A percentile compares a stretch with the other conserved stretches of the same genome.
Conservation (phyloP, 345 rosid genomes). For the Camelina laxa region DNA sequence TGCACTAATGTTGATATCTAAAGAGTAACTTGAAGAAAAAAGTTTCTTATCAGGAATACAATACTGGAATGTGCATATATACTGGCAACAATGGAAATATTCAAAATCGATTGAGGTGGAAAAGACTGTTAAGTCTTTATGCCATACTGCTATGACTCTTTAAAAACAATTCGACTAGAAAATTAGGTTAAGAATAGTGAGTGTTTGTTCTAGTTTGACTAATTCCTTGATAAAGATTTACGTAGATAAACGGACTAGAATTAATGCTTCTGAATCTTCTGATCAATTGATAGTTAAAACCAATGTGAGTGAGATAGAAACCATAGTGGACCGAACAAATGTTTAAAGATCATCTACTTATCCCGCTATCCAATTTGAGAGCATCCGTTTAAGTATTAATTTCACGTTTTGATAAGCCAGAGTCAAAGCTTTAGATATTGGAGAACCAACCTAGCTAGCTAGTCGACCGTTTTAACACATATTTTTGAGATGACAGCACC, state of each 20-base stretch:
- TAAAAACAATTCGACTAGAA: too few species aligned
- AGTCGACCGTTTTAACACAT: not conserved
- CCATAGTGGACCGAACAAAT: not conserved
- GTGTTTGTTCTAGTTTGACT: too few species aligned
- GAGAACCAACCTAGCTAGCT: not conserved
- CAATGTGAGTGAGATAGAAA: constrained; percentile 10
- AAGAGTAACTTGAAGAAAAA: not conserved
- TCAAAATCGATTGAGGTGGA: not conserved
- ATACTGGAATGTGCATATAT: constrained; percentile 12
- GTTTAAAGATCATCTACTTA: not conserved
- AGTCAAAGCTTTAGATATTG: not conserved
- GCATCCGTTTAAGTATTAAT: not conserved
- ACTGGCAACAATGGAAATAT: constrained; percentile 3
- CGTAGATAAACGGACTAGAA: too few species aligned
- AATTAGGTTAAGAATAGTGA: too few species aligned
- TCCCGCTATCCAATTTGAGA: not conserved
- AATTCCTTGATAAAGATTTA: not conserved
- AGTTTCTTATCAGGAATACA: not conserved
- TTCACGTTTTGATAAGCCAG: not conserved
- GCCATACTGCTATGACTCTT: not conserved
- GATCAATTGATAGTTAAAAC: not conserved
- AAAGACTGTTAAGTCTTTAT: not conserved
- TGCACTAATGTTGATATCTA: constrained; percentile 33
- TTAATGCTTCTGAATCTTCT: not conserved
- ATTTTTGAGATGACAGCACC: not conserved